Percentiles rank a stretch among this genome's conserved stretches.
phyloP scores from a whole-genome alignment of 345 rosid genomes.

The Hirschfeldia incana region DNA sequence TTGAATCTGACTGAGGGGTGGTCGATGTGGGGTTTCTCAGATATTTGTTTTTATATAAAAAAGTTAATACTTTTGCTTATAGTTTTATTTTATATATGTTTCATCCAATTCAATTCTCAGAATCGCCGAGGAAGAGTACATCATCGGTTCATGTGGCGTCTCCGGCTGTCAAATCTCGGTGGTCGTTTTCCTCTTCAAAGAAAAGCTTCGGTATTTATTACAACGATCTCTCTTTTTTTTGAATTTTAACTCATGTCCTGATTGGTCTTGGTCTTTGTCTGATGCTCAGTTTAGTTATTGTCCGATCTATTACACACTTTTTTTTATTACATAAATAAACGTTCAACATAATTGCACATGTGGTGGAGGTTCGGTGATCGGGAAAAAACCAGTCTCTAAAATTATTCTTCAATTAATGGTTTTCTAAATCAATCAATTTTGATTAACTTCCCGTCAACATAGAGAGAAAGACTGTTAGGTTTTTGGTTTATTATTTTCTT shows the following conservation, averaged over 20 bases:
- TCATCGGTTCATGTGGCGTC: constrained; percentile 5
- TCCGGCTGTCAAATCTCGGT: constrained; percentile 35
- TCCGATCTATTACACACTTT: constrained; percentile 4
- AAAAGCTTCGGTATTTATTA: neutral
- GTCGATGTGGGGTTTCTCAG: constrained; percentile 21
- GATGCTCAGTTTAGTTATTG: constrained; percentile 1
- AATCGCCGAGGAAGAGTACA: constrained; percentile 35
- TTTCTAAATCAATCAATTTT: constrained; percentile 7
- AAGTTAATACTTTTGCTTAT: neutral
- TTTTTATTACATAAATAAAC: neutral
- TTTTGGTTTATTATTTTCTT: neutral
- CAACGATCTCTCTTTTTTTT: neutral
- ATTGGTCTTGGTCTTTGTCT: neutral
- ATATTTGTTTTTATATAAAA: neutral
- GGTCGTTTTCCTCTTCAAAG: constrained; percentile 41
- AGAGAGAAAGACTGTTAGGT: neutral
- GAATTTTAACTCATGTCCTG: neutral
- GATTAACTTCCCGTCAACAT: neutral
- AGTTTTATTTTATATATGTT: neutral
- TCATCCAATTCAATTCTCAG: constrained; percentile 6
- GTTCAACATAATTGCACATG: neutral
- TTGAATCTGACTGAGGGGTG: constrained; percentile 11
- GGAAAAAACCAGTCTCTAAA: neutral
- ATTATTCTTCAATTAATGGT: neutral
- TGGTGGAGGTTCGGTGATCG: constrained; percentile 22